Evolutionary conservation across 23 red algal species (phyloP).

Genomic region (Cyanidioschyzon merolae): DNA sequence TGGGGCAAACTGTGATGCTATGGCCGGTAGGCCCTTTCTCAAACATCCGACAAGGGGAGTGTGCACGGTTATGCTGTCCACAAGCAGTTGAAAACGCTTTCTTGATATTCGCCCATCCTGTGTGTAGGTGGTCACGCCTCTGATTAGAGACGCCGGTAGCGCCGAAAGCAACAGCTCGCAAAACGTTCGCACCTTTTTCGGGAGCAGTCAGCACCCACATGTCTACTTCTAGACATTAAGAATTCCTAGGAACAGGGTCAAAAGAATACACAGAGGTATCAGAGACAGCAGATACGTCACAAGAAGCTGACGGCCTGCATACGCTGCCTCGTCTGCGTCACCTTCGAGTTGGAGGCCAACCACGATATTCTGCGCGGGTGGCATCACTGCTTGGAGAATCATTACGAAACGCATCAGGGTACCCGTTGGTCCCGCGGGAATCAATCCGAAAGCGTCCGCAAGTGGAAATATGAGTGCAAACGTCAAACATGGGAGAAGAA

Average conservation of each 20-base stretch:
- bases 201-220: too few relatives aligned
- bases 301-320: background rate
- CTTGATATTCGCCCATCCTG: too few relatives aligned
- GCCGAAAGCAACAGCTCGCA: too few relatives aligned
- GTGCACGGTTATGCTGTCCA: too few relatives aligned
- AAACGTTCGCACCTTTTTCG: too few relatives aligned
- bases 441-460: background rate
- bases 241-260: background rate
- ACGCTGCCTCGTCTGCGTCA: background rate
- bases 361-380: conserved; percentile 5
- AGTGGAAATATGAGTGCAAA: background rate
- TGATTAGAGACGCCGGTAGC: too few relatives aligned
- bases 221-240: background rate
- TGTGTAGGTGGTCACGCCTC: too few relatives aligned
- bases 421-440: background rate
- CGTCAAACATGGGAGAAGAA: background rate
- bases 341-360: background rate
- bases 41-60: too few relatives aligned
- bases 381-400: background rate
- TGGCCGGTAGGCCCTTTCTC: too few relatives aligned
- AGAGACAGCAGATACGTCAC: background rate
- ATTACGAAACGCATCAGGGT: background rate
- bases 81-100: too few relatives aligned
- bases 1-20: too few relatives aligned
- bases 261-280: background rate